Evolutionary conservation across 2,329 filamentous ascomycete species (phyloP).

Genomic region (Alternaria infectoria): DNA sequence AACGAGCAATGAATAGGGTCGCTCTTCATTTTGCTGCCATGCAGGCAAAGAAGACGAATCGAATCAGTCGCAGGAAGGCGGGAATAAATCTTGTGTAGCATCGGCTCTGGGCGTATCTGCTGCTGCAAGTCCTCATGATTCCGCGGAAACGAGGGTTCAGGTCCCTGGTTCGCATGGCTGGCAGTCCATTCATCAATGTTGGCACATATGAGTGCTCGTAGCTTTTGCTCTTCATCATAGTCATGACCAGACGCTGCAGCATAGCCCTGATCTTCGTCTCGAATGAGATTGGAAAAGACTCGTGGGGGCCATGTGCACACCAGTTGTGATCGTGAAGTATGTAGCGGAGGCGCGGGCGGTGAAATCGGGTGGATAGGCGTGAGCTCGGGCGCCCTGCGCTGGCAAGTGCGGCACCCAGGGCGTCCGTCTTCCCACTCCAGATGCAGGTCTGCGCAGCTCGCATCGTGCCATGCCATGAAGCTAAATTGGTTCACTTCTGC

Average conservation of each 20-base stretch:
- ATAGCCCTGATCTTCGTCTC: not conserved
- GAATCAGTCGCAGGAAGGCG: not conserved
- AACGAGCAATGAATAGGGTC: not conserved
- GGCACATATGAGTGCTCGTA: not conserved
- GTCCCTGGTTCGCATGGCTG: too few relatives aligned
- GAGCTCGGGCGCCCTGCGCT: too few relatives aligned
- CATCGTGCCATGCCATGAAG: too few relatives aligned
- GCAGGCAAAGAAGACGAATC: not conserved
- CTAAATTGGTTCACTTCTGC: too few relatives aligned
- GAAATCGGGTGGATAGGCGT: too few relatives aligned
- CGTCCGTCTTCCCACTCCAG: too few relatives aligned
- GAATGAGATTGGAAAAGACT: not conserved
- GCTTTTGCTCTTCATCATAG: not conserved
- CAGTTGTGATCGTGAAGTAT: not conserved
- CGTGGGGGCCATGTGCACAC: not conserved
- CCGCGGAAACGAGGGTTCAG: too few relatives aligned
- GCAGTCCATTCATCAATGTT: not conserved
- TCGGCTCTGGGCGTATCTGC: too few relatives aligned
- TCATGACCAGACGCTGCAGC: too few relatives aligned
- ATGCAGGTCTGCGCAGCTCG: too few relatives aligned
- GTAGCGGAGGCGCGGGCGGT: not conserved
- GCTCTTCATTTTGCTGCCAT: not conserved
- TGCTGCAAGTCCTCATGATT: not conserved
- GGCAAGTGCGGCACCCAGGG: too few relatives aligned
- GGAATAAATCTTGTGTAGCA: too few relatives aligned